phyloP scores from a whole-genome alignment of 2,329 filamentous ascomycete genomes.

The Talaromyces amestolkiae region DNA sequence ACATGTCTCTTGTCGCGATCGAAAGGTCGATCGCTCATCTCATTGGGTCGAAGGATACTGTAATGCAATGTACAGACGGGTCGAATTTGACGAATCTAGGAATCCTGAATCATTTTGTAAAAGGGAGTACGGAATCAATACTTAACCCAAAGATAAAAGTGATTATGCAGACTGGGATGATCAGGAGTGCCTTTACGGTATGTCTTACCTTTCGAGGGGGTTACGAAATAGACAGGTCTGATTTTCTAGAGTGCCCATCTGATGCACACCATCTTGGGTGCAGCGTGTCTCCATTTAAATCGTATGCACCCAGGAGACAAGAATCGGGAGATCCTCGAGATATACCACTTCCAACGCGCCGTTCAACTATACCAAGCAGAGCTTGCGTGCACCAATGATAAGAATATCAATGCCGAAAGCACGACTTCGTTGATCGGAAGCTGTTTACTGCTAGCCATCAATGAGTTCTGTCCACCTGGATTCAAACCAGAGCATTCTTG shows the following conservation, averaged over 20 bases:
- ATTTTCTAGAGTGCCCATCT: constrained; percentile 12
- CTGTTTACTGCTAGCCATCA: constrained; percentile 37
- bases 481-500: constrained; percentile 35
- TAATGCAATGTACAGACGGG: background rate
- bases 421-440: constrained; percentile 41
- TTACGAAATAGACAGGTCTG: background rate
- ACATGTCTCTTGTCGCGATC: constrained; percentile 13
- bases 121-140: background rate
- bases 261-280: constrained; percentile 17
- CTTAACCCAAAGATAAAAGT: constrained; percentile 12
- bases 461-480: constrained; percentile 33
- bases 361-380: constrained; percentile 37
- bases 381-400: constrained; percentile 23
- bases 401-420: constrained; percentile 28
- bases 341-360: constrained; percentile 40
- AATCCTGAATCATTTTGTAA: constrained; percentile 11
- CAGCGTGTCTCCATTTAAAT: constrained; percentile 16
- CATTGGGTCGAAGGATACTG: background rate
- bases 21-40: constrained; percentile 8
- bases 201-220: background rate
- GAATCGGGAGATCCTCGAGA: constrained; percentile 19
- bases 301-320: constrained; percentile 10
- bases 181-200: constrained; percentile 15
- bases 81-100: constrained; percentile 5
- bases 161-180: constrained; percentile 15